Evolutionary conservation across 345 rosid genomes (phyloP).

Genomic region (Syzygium aqueum): DNA sequence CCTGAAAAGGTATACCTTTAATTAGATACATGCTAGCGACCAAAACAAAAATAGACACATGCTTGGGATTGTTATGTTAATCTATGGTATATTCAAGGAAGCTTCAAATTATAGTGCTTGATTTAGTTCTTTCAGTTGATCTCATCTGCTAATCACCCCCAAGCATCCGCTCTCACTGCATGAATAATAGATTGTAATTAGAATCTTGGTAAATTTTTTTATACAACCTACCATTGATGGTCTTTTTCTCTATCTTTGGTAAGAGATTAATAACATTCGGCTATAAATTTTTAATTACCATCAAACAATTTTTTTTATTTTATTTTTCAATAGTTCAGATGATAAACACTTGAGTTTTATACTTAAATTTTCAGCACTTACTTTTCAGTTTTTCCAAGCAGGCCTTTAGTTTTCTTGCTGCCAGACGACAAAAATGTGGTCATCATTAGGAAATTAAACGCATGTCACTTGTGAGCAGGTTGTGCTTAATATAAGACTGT

Average conservation of each 20-base stretch:
- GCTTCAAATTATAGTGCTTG: neutral
- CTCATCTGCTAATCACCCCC: neutral
- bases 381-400: neutral
- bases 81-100: neutral
- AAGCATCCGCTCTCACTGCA: neutral
- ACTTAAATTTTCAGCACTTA: neutral
- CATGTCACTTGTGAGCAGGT: neutral
- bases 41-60: neutral
- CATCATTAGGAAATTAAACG: neutral
- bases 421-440: neutral
- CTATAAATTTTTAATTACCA: neutral
- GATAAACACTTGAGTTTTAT: neutral
- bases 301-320: neutral
- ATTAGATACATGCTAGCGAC: neutral
- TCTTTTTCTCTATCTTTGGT: neutral
- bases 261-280: neutral
- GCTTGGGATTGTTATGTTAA: neutral
- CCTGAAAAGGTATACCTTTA: neutral
- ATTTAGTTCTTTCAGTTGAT: neutral
- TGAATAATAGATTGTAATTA: neutral
- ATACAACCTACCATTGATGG: neutral
- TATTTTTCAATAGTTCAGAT: neutral
- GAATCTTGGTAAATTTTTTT: neutral
- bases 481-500: neutral
- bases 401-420: neutral